Conservation (phyloP, 1,284 basidiomycete genomes). For the Melampsora allii-populina region DNA sequence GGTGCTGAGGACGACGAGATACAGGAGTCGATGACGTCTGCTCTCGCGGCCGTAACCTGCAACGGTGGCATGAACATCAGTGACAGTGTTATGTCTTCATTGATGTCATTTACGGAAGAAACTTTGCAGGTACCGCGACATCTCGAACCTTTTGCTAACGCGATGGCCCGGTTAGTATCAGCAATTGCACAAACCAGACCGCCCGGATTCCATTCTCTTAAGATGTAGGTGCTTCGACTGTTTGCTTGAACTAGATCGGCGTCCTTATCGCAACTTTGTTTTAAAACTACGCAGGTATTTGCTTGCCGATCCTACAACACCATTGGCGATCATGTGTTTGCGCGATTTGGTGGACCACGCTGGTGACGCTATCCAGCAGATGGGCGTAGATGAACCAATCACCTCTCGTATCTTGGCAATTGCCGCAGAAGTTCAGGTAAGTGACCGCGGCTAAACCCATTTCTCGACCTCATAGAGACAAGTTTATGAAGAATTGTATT, state of each 20-base stretch:
- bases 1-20: constrained; percentile 24
- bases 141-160: constrained; percentile 29
- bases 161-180: constrained; percentile 16
- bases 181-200: constrained; percentile 15
- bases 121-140: constrained; percentile 26
- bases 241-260: neutral
- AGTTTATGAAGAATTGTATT: neutral
- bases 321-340: constrained; percentile 25
- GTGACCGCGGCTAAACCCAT: neutral
- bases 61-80: constrained; percentile 34
- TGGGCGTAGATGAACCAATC: constrained; percentile 28
- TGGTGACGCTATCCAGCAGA: constrained; percentile 27
- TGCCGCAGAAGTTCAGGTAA: constrained; percentile 18
- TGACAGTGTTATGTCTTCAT: constrained; percentile 21
- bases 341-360: constrained; percentile 35
- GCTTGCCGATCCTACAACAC: constrained; percentile 33
- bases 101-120: constrained; percentile 25
- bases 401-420: constrained; percentile 7
- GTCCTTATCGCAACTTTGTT: neutral
- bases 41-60: constrained; percentile 18
- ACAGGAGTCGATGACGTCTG: constrained; percentile 25
- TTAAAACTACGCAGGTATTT: constrained; percentile 11
- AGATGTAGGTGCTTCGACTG: neutral
- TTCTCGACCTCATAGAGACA: neutral
- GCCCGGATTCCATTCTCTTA: constrained; percentile 9